These are phyloP conservation scores for Penicillium flavigenum DNA, from an alignment of 495 filamentous ascomycete species.

Conservation along the genomic window DNA sequence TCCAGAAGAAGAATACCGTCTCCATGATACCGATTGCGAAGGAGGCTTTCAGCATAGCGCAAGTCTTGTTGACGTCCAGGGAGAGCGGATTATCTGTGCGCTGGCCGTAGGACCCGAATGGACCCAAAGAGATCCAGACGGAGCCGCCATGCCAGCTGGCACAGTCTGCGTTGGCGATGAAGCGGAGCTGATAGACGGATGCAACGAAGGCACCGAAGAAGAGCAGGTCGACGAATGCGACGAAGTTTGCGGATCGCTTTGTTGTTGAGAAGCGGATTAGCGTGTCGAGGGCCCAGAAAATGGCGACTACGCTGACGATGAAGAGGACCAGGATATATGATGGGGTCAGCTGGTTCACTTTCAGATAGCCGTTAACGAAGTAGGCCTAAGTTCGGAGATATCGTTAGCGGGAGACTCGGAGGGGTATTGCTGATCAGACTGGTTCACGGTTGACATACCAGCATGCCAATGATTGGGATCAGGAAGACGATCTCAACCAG, in stretches of 20 bases:
- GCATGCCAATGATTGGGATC: slow-evolving; percentile 87
- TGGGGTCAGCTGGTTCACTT: slow-evolving; percentile 71
- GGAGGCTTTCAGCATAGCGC: slow-evolving; percentile 82
- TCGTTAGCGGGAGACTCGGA: slow-evolving; percentile 4
- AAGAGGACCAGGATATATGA: slow-evolving; percentile 83
- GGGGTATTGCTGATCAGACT: slow-evolving; percentile 1
- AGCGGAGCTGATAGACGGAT: slow-evolving; percentile 70
- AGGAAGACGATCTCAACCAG: slow-evolving; percentile 78
- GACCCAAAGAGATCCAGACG: slow-evolving; percentile 59
- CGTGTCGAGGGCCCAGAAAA: slow-evolving; percentile 78
- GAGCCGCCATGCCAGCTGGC: slow-evolving; percentile 47
- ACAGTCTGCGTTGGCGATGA: slow-evolving; percentile 68
- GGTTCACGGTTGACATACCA: slow-evolving; percentile 42
- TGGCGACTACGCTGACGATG: slow-evolving; percentile 78
- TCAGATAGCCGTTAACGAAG: slow-evolving; percentile 74
- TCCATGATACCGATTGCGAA: slow-evolving; percentile 92
- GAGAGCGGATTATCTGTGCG: slow-evolving; percentile 40
- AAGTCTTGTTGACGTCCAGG: slow-evolving; percentile 65
- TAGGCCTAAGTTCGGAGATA: slow-evolving; percentile 49
- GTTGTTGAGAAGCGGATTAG: slow-evolving; percentile 77
- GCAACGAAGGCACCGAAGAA: slow-evolving; percentile 86
- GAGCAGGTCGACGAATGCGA: slow-evolving; percentile 71
- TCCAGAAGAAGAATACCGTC: slow-evolving; percentile 75
- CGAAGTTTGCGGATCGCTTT: slow-evolving; percentile 68
- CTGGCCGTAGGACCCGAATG: slow-evolving; percentile 52